Conservation (phyloP, 306 rosid genomes). For the Rosa lucieae region DNA sequence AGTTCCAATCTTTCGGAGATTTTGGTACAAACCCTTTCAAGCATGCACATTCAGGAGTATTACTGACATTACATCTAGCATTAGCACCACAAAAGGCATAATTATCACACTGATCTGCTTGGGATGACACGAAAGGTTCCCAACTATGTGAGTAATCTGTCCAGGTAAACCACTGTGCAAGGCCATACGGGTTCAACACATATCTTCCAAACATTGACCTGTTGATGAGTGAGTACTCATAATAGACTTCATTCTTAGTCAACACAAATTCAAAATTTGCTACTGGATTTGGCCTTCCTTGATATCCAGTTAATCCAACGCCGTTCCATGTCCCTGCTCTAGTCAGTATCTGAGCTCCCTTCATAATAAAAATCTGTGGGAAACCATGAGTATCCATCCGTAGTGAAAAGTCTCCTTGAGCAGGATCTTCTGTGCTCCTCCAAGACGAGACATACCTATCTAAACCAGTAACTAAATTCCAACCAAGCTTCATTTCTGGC, state of each 20-base stretch:
- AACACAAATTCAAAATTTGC: slow-evolving; percentile 22
- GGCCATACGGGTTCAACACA: slow-evolving; percentile 33
- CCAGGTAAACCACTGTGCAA: slow-evolving; percentile 26
- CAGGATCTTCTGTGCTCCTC: slow-evolving; percentile 49
- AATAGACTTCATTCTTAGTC: slow-evolving; percentile 37
- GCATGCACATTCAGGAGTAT: slow-evolving; percentile 40
- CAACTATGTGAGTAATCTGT: not conserved
- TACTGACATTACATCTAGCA: slow-evolving; percentile 33
- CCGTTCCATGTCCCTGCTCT: not conserved
- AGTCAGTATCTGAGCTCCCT: slow-evolving; percentile 22
- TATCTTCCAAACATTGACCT: slow-evolving; percentile 34
- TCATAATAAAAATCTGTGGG: slow-evolving; percentile 30
- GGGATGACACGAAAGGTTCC: not conserved
- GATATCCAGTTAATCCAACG: not conserved
- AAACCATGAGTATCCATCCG: slow-evolving; percentile 3
- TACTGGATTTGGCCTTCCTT: slow-evolving; percentile 23
- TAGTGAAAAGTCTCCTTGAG: slow-evolving; percentile 38
- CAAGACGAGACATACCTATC: slow-evolving; percentile 33
- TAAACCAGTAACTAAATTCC: slow-evolving; percentile 33
- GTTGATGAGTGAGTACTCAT: slow-evolving; percentile 32
- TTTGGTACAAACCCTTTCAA: slow-evolving; percentile 44
- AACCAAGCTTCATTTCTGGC: slow-evolving; percentile 31
- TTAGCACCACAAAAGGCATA: slow-evolving; percentile 48
- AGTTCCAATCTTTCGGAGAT: slow-evolving; percentile 25
- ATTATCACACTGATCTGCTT: slow-evolving; percentile 27